phyloP scores from a whole-genome alignment of 345 rosid genomes.

The Sonneratia alba region DNA sequence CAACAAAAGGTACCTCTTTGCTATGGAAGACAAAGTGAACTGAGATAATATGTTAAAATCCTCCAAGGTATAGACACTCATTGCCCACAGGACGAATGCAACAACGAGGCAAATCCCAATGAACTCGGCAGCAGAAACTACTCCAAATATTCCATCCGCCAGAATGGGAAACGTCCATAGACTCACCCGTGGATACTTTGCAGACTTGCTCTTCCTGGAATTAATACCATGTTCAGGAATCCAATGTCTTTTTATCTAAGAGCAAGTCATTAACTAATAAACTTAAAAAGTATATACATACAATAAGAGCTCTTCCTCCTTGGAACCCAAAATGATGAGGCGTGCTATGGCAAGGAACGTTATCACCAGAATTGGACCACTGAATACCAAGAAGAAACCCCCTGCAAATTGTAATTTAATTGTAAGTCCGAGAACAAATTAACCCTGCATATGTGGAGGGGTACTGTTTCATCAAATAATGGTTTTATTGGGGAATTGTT shows the following conservation, averaged over 20 bases:
- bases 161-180: constrained; percentile 82
- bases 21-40: constrained; percentile 20
- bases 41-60: constrained; percentile 32
- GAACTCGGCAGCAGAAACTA: constrained; percentile 83
- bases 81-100: constrained; percentile 55
- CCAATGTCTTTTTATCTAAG: background rate
- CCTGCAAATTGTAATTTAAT: constrained; percentile 30
- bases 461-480: background rate
- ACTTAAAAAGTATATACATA: background rate
- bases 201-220: constrained; percentile 34
- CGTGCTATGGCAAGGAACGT: constrained; percentile 38
- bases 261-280: background rate
- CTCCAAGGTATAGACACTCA: constrained; percentile 42
- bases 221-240: background rate
- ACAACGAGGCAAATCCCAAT: constrained; percentile 58
- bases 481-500: background rate
- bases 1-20: constrained; percentile 26
- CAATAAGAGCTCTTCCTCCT: constrained; percentile 36
- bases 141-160: constrained; percentile 86
- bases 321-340: constrained; percentile 35
- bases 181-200: constrained; percentile 41
- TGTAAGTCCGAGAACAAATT: background rate
- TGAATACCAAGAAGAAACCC: constrained; percentile 44
- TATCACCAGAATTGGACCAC: constrained; percentile 56
- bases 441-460: background rate